Base-by-base conservation (phyloP, 257 asterid genomes). In the Lycium ferocissimum region DNA sequence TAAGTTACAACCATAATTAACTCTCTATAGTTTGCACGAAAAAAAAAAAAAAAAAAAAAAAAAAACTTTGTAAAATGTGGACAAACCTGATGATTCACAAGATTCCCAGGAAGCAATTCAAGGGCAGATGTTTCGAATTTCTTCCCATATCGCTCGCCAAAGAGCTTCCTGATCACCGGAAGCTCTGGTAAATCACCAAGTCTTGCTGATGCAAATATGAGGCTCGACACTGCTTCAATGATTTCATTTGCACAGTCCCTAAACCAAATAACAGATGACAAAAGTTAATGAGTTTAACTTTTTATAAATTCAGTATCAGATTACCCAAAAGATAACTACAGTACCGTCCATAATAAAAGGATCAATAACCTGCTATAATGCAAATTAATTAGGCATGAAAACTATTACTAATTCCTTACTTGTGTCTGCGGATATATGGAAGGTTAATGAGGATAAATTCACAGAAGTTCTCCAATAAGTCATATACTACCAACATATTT, bases 241-340 rank as follows among this genome's bases (percentile, higher is more conserved):
- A 96, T 94, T 37, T 94, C 98, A 83, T 87, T 89, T 0, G 98
- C 94, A 81, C 98, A 96, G 89, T 94, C 95, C 91, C 99, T 96
- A 80, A 2, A 58, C 51, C n/a, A 62, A 26, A 11, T 43, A 10
- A 56, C 8, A 69, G 12, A 51, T n/a, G 81, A 11, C 45, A 75
- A 10, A n/a, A 72, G 0, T n/a, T 1, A 9, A 43, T 7, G 18
- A 43, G 80, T 43, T 70, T 73, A 20, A 47, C 59, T 73, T 45
- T 3, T 45, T 33, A 51, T 51, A 37, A 13, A 18, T n/a, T 9
- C 9, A 40, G 2, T 18, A n/a, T n/a, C 37, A 72, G 15, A 17
- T 17, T 33, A 70, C 1, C 1, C 38, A 70, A 17, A 40, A 70
- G 79, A 70, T 40, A 70, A 70, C 35, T 70, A 70, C 14, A 3